phyloP scores from a whole-genome alignment of 768 basidiomycete genomes.

The Kwoniella heveanensis region DNA sequence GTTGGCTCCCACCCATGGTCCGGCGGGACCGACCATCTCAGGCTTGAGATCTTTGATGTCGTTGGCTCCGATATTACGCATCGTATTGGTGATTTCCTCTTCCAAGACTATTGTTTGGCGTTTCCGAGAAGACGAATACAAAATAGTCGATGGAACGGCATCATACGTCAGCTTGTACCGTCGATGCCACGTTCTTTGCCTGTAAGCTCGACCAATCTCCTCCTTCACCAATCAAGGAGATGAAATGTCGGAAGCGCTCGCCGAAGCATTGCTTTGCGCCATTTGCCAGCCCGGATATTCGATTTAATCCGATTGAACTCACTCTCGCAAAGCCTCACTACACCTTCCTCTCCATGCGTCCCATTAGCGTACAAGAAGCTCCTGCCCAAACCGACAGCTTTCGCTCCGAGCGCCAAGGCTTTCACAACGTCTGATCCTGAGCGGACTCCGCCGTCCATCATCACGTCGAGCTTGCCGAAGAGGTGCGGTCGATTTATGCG shows the following conservation, averaged over 20 bases:
- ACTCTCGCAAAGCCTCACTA: conserved; percentile 53
- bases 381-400: conserved; percentile 57
- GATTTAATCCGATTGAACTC: conserved; percentile 25
- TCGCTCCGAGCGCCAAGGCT: conserved; percentile 71
- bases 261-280: no score
- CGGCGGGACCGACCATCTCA: conserved; percentile 52
- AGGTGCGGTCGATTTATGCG: conserved; percentile 72
- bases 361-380: conserved; percentile 58
- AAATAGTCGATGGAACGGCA: no score
- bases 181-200: no score
- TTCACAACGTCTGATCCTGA: conserved; percentile 89
- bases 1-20: conserved; percentile 49
- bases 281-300: no score
- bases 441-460: conserved; percentile 80
- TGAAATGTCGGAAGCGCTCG: no score
- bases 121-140: no score
- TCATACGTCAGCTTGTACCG: no score
- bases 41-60: conserved; percentile 50
- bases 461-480: conserved; percentile 62
- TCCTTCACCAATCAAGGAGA: no score
- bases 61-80: conserved; percentile 48
- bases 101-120: conserved; percentile 52
- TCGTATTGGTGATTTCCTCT: conserved; percentile 52
- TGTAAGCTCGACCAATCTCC: no score
- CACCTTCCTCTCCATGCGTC: conserved; percentile 57